Base-by-base conservation (phyloP, 441 rosid species). In the Jatropha podagrica region DNA sequence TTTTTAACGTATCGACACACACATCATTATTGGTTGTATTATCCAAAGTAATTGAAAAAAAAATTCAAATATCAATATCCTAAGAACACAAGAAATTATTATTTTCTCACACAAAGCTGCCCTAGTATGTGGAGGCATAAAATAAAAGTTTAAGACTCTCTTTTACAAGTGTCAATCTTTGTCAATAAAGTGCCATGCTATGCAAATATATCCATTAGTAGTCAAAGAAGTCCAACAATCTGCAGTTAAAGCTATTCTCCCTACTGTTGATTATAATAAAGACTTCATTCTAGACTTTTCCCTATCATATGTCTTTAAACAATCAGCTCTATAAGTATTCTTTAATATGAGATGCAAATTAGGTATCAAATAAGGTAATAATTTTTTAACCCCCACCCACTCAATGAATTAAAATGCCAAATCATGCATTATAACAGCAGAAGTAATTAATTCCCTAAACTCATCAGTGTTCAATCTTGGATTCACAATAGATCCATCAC, bases 21-120 rank as follows among this genome's bases (percentile, higher is more conserved):
- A 54, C 58, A 54, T 54, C 58, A 54, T 54, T 54, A 12, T 5
- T 1, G 3, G 58, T 18, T 14, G 23, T 26, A 63, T 65, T 65
- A 41, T 65, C 69, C 13, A 65, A 65, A 65, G 69, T 65, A 9
- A 65, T 18, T 7, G 69, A 42, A 65, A 32, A 65, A 32, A 61
- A 41, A n/a, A 23, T 18, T 3, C 7, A 17, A 0, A 0, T 1
- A 7, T 65, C 20, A 65, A 65, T 65, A 2, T 14, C n/a, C 69
- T 52, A 65, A 4, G 6, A 13, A 41, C 7, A 11, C 10, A 65
- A 18, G 2, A 65, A 42, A n/a, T 5, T n/a, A 7, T 65, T 14
- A 41, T 32, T 11, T 61, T 61, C 13, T 61, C 18, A 61, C 0
- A 61, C 10, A 61, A 61, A 27, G 40, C 13, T 27, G 27, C 13